Evolutionary conservation across 2,329 filamentous ascomycete species (phyloP).

Genomic region (Fusarium sororula): DNA sequence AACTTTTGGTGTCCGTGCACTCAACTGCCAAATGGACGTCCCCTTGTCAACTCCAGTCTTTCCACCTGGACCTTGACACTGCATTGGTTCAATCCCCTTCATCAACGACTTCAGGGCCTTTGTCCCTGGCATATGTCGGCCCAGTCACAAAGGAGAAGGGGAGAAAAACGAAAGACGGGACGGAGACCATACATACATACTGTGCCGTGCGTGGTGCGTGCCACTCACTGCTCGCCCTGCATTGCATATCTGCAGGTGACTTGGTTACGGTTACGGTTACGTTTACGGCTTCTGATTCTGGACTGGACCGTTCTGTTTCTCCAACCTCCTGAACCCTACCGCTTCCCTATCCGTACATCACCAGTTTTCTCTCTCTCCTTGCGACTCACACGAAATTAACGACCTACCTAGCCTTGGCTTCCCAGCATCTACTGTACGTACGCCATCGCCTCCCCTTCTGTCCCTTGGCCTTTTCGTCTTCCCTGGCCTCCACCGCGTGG

Average conservation of each 20-base stretch:
- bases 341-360: background rate
- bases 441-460: slow-evolving; percentile 1
- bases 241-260: background rate
- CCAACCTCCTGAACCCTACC: slow-evolving; percentile 1
- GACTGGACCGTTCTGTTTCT: background rate
- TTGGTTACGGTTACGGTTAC: background rate
- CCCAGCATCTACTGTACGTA: slow-evolving; percentile 9
- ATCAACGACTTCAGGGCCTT: slow-evolving; percentile 20
- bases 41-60: slow-evolving; percentile 19
- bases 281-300: background rate
- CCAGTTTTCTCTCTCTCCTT: slow-evolving; percentile 5
- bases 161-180: background rate
- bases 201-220: background rate
- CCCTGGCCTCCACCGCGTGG: slow-evolving; percentile 29
- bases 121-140: slow-evolving; percentile 6
- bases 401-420: background rate
- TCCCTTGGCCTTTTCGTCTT: slow-evolving; percentile 7
- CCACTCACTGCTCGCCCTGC: background rate
- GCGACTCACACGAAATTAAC: slow-evolving; percentile 19
- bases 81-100: slow-evolving; percentile 14
- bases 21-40: slow-evolving; percentile 17
- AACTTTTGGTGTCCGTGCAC: slow-evolving; percentile 21
- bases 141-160: background rate
- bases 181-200: background rate
- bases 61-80: background rate